These are phyloP conservation scores for Hygrophila difformis DNA, from an alignment of 257 asterid species.

Conservation along the genomic window DNA sequence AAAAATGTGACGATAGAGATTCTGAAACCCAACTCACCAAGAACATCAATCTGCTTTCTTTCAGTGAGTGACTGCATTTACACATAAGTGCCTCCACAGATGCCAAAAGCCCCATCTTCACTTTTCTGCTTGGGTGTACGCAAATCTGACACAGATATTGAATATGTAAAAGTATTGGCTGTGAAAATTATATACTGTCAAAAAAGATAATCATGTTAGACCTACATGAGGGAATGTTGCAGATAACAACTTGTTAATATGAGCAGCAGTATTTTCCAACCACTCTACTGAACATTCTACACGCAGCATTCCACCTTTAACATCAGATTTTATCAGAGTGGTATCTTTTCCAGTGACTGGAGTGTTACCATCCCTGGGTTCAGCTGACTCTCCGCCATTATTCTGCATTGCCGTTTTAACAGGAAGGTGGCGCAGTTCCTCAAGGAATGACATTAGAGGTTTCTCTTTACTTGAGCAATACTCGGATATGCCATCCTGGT, in stretches of 20 bases:
- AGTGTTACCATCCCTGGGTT: constrained; percentile 20
- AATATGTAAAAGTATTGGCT: constrained; percentile 8
- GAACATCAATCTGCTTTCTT: constrained; percentile 77
- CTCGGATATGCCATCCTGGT: constrained; percentile 20
- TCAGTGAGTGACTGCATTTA: constrained; percentile 57
- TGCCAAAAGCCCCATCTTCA: constrained; percentile 56
- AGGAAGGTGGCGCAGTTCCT: constrained; percentile 69
- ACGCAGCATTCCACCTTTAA: constrained; percentile 39
- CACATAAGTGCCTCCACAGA: constrained; percentile 53
- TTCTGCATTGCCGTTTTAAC: constrained; percentile 27
- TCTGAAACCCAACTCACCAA: constrained; percentile 59
- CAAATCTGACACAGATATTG: constrained; percentile 47
- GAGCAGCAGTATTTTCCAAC: constrained; percentile 53
- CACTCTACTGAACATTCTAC: constrained; percentile 68
- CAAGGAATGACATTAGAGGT: constrained; percentile 47
- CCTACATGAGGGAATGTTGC: constrained; percentile 89
- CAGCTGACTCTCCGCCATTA: constrained; percentile 23
- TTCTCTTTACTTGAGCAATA: constrained; percentile 30
- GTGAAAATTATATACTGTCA: too few relatives aligned
- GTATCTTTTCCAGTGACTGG: constrained; percentile 23
- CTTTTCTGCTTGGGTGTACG: constrained; percentile 70
- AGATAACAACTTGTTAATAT: constrained; percentile 65
- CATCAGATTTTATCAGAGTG: constrained; percentile 18
- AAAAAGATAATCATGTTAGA: constrained; percentile 14
- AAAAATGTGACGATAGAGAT: constrained; percentile 5